These are phyloP conservation scores for Epithele typhae DNA, from an alignment of 768 basidiomycete species.

Conservation along the genomic window DNA sequence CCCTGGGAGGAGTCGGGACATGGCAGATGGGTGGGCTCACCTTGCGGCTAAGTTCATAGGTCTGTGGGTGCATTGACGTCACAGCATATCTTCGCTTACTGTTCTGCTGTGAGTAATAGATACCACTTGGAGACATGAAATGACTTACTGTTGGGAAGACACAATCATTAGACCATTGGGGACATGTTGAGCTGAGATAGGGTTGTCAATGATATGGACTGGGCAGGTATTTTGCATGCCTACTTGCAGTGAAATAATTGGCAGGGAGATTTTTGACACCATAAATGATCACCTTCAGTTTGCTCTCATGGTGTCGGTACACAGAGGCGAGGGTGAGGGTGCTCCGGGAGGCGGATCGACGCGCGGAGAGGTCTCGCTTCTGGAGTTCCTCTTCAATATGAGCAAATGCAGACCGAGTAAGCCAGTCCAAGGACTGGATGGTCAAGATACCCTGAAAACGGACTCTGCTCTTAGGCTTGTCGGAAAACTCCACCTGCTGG, in stretches of 20 bases:
- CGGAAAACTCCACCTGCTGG: too few relatives aligned
- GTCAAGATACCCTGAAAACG: conserved; percentile 49
- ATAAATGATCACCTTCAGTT: conserved; percentile 38
- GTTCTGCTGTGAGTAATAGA: neutral
- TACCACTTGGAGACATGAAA: neutral
- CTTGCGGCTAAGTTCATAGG: conserved; percentile 38
- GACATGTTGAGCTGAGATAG: too few relatives aligned
- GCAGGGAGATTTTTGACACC: conserved; percentile 37
- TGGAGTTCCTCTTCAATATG: conserved; percentile 42
- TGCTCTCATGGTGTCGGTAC: conserved; percentile 13
- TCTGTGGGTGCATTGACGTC: conserved; percentile 40
- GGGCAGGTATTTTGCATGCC: too few relatives aligned
- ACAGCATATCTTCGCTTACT: conserved; percentile 44
- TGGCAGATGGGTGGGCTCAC: conserved; percentile 7
- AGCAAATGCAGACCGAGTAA: conserved; percentile 41
- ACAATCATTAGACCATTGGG: too few relatives aligned
- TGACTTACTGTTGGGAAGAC: neutral
- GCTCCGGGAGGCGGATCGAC: conserved; percentile 10
- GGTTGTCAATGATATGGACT: too few relatives aligned
- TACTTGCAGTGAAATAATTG: too few relatives aligned
- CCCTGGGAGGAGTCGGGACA: too few relatives aligned
- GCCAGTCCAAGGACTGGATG: conserved; percentile 43
- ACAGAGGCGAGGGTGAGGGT: conserved; percentile 30
- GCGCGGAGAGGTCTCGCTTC: conserved; percentile 29
- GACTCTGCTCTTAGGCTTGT: conserved; percentile 22